phyloP scores from a whole-genome alignment of 768 basidiomycete species.

The Lentinula aciculospora region DNA sequence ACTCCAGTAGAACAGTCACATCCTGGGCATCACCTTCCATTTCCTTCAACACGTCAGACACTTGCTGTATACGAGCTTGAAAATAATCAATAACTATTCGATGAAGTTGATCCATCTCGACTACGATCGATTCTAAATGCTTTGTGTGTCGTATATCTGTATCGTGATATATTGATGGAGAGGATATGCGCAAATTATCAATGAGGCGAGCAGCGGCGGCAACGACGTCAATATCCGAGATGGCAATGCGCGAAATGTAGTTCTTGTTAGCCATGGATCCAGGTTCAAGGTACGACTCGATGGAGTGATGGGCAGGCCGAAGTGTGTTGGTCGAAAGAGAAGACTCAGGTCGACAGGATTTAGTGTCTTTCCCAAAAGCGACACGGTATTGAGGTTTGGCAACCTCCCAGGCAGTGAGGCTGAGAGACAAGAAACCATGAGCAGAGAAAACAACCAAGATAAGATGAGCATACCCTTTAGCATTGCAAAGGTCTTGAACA shows the following conservation, averaged over 20 bases:
- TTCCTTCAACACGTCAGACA: conserved; percentile 39
- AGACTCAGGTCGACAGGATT: conserved; percentile 42
- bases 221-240: conserved; percentile 39
- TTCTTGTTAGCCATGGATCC: not conserved
- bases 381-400: conserved; percentile 60
- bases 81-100: conserved; percentile 43
- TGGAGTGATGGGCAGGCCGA: conserved; percentile 41
- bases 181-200: conserved; percentile 47
- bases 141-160: conserved; percentile 31
- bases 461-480: conserved; percentile 52
- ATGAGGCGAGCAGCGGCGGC: conserved; percentile 43
- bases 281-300: conserved; percentile 38
- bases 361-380: conserved; percentile 51
- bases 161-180: conserved; percentile 32
- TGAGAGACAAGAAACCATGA: not conserved
- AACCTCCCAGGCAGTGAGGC: conserved; percentile 55
- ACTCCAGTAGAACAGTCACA: conserved; percentile 37
- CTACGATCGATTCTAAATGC: conserved; percentile 38
- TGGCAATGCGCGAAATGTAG: conserved; percentile 11
- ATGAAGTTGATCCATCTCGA: conserved; percentile 42
- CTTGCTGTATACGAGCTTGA: conserved; percentile 48
- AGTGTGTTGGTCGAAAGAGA: conserved; percentile 53
- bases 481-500: conserved; percentile 58
- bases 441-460: not conserved
- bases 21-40: conserved; percentile 40